Evolutionary conservation across 148 eudicot species (phyloP), one percentile per base, ranked within the genome.

Genomic region (Camellia lanceoleosa): DNA sequence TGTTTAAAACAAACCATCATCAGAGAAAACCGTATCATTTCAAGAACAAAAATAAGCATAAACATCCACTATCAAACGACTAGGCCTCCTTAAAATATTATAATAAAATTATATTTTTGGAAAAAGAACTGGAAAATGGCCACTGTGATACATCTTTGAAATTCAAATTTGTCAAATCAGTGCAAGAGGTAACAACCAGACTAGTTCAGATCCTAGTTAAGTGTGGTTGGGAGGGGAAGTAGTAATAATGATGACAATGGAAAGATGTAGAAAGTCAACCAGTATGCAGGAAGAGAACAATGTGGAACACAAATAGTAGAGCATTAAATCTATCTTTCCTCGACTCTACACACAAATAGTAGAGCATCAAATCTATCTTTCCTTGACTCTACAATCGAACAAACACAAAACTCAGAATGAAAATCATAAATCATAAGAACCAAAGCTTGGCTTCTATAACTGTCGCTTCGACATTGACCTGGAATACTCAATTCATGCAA

Each of bases 101-200:
- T 1, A 30, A 52, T 55, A 55, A 58, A 52, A 59, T 41, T 18
- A 80, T 41, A 19, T 2, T 68, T 68, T 5, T 5, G 2, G 11
- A 73, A n/a, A 30, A 80, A 41, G 75, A 47, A 49, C 41, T 30
- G 38, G 38, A 30, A 30, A 30, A 30, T 30, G 38, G 38, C 38
- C 38, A 30, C 38, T 30, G 38, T 30, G 38, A 30, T 30, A 30
- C 38, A 30, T 30, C 38, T 30, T 30, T 30, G 38, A 30, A 30
- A 30, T 79, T 70, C 54, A 19, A 79, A 56, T 18, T n/a, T 79
- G 30, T 18, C 23, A 43, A 59, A 75, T 51, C 65, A 75, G 30
- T n/a, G 15, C 49, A 59, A 60, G 59, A n/a, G 67, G 16, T 30
- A 56, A 68, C 3, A 75, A 75, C 67, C 2, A 6, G n/a, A n/a